Conservation (phyloP, 768 basidiomycete species). For the Hygrophorus russula region DNA sequence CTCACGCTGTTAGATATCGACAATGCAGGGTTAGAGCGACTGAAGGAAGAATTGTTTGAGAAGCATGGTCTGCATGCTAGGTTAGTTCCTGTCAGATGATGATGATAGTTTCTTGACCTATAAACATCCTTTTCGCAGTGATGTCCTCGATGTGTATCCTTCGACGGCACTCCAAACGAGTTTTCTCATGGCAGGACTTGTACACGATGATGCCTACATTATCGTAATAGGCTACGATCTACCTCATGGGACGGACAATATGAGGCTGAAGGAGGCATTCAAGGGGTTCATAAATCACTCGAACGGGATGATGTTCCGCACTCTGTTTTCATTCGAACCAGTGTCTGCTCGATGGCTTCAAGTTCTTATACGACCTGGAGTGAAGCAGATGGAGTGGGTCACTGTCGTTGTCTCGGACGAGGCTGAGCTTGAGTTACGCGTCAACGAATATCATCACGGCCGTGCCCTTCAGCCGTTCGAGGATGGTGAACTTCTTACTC, state of each 20-base stretch:
- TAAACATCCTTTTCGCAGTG: not conserved
- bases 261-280: too few species aligned
- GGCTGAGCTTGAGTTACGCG: not conserved
- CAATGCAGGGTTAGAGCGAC: not conserved
- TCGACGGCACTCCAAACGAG: too few species aligned
- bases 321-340: not conserved
- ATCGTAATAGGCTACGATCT: too few species aligned
- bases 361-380: not conserved
- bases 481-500: slow-evolving; percentile 1
- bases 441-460: not conserved
- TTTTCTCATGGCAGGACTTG: too few species aligned
- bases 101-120: too few species aligned
- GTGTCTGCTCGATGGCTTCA: not conserved
- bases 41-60: not conserved
- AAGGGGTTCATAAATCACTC: not conserved
- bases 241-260: too few species aligned
- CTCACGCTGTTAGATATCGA: not conserved
- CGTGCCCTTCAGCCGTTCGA: not conserved
- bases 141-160: not conserved
- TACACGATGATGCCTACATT: not conserved
- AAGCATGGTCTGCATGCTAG: slow-evolving; percentile 1
- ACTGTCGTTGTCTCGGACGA: not conserved
- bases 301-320: not conserved
- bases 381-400: not conserved
- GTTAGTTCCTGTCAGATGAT: not conserved